A percentile compares a stretch with the other conserved stretches of the same genome.
Conservation (phyloP, 2,329 filamentous ascomycete species). For the Ophiostoma populinum region DNA sequence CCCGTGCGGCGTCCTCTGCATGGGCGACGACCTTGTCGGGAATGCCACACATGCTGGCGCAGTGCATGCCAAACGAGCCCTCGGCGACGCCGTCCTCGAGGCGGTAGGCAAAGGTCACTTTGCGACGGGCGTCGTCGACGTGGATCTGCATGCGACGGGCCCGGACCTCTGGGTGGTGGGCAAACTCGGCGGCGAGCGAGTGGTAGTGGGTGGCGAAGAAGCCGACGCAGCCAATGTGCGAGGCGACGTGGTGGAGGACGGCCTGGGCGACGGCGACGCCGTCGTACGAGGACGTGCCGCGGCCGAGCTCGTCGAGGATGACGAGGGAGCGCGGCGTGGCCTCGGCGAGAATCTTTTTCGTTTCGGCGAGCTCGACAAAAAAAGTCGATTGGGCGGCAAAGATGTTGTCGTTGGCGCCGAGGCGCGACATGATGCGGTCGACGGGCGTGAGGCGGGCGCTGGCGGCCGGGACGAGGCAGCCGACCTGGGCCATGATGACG, state of each 20-base stretch:
- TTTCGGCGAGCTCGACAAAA: constrained; percentile 93
- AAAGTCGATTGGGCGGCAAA: constrained; percentile 96
- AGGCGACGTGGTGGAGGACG: constrained; percentile 88
- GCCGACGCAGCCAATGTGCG: constrained; percentile 80
- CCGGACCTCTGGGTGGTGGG: constrained; percentile 70
- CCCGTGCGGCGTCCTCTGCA: constrained; percentile 73
- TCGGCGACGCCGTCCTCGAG: constrained; percentile 87
- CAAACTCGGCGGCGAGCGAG: constrained; percentile 79
- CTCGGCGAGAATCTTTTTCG: constrained; percentile 92
- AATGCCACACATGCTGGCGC: constrained; percentile 95
- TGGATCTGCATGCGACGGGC: constrained; percentile 87
- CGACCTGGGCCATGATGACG: constrained; percentile 94
- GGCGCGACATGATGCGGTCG: constrained; percentile 95
- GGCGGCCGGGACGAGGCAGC: constrained; percentile 74
- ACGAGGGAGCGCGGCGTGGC: constrained; percentile 87
- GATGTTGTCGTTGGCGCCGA: constrained; percentile 97
- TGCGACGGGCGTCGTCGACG: constrained; percentile 66
- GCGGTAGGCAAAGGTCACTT: constrained; percentile 94
- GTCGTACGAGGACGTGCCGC: constrained; percentile 89
- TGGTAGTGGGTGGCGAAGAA: constrained; percentile 99
- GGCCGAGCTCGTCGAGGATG: constrained; percentile 89
- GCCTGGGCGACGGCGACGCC: constrained; percentile 93
- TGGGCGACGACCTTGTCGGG: constrained; percentile 63
- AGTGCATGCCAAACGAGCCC: constrained; percentile 98
- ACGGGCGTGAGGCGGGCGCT: constrained; percentile 75